These are phyloP conservation scores for Vigna nakashimae DNA, from an alignment of 306 rosid species.

Conservation along the genomic window DNA sequence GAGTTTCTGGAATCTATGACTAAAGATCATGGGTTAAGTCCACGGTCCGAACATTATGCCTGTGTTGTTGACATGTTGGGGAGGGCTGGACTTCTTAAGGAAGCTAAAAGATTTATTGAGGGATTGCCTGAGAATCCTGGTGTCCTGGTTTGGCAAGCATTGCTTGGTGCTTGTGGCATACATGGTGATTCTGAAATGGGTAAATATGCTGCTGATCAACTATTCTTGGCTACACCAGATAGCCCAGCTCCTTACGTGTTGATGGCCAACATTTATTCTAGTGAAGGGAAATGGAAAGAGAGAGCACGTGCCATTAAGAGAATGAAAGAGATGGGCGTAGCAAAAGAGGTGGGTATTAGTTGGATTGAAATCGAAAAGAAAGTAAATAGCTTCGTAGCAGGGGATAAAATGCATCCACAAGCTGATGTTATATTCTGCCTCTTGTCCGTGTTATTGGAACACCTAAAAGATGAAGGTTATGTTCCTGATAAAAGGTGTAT, in stretches of 20 bases:
- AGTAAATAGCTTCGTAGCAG: constrained; percentile 79
- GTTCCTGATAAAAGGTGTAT: constrained; percentile 72
- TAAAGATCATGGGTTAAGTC: constrained; percentile 67
- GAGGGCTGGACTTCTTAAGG: constrained; percentile 76
- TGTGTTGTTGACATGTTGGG: constrained; percentile 94
- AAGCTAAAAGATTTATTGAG: constrained; percentile 70
- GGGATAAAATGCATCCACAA: constrained; percentile 75
- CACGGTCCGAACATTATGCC: constrained; percentile 78
- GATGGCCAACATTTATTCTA: constrained; percentile 87
- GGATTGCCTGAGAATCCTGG: constrained; percentile 63
- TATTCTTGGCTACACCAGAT: constrained; percentile 62
- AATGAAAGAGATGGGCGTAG: constrained; percentile 76
- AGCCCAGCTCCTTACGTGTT: constrained; percentile 74
- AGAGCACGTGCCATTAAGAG: constrained; percentile 79
- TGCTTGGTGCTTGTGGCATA: constrained; percentile 90
- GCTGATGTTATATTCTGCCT: constrained; percentile 62
- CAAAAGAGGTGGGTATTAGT: constrained; percentile 83
- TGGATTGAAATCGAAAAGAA: constrained; percentile 82
- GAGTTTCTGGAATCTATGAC: constrained; percentile 74
- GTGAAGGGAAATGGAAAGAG: constrained; percentile 86
- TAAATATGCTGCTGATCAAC: constrained; percentile 73
- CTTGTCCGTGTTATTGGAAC: constrained; percentile 59
- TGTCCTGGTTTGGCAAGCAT: constrained; percentile 82
- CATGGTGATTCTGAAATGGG: constrained; percentile 76
- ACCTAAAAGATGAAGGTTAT: constrained; percentile 81